A percentile compares a stretch with the other conserved stretches of the same genome.
These are phyloP conservation scores for Dothideomycetes sp. DNA, from an alignment of 2,329 filamentous ascomycete genomes.

Conservation along the genomic window DNA sequence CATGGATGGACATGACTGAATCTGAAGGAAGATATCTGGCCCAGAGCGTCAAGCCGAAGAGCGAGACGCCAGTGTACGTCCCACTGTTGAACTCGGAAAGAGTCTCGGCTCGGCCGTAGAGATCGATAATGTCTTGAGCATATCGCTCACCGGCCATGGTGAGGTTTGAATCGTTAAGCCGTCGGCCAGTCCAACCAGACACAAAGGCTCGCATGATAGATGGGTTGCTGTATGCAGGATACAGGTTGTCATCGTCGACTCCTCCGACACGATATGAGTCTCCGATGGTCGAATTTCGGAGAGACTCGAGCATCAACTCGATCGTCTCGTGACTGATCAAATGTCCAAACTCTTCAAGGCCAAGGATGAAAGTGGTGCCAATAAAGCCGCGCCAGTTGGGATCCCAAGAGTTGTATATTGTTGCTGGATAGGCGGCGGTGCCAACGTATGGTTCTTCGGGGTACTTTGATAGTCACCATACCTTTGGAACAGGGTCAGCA, in stretches of 20 bases:
- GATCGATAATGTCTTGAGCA: slow-evolving; percentile 46
- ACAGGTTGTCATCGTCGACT: slow-evolving; percentile 52
- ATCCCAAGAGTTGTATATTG: slow-evolving; percentile 51
- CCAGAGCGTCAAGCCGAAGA: slow-evolving; percentile 51
- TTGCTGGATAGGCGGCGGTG: slow-evolving; percentile 38
- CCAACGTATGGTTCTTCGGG: slow-evolving; percentile 52
- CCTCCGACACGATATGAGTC: slow-evolving; percentile 55
- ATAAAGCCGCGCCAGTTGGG: slow-evolving; percentile 58
- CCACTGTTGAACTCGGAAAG: slow-evolving; percentile 55
- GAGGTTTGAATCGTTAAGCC: slow-evolving; percentile 49
- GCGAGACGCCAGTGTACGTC: slow-evolving; percentile 54
- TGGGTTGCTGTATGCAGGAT: slow-evolving; percentile 53
- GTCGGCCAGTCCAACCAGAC: slow-evolving; percentile 49
- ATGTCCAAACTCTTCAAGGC: slow-evolving; percentile 49
- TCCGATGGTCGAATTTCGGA: slow-evolving; percentile 48
- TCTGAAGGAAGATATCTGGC: slow-evolving; percentile 48
- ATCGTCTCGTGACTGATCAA: slow-evolving; percentile 35
- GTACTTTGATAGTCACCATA: slow-evolving; percentile 45
- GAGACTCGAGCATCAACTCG: slow-evolving; percentile 41
- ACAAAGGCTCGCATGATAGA: slow-evolving; percentile 55
- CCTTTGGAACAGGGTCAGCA: slow-evolving; percentile 25
- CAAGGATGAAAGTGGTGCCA: slow-evolving; percentile 49
- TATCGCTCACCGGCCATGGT: slow-evolving; percentile 48
- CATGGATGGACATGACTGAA: slow-evolving; percentile 46
- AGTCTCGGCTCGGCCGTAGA: slow-evolving; percentile 48